Conservation (phyloP, 495 filamentous ascomycete genomes). For the Oleoguttula mirabilis region DNA sequence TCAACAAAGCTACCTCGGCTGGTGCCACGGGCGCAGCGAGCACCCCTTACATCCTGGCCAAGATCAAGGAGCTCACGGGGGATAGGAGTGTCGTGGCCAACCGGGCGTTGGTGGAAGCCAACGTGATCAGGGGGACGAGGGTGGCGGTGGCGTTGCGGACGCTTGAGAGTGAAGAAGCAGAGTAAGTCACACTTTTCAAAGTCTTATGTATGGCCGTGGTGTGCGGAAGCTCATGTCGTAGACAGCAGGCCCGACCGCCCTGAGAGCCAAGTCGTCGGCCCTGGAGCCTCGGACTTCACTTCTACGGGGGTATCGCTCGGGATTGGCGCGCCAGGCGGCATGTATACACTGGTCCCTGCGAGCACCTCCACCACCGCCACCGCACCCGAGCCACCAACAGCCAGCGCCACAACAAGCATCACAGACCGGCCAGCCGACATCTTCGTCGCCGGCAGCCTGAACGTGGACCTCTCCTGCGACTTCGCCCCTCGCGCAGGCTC, state of each 20-base stretch:
- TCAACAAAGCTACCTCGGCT: slow-evolving; percentile 55
- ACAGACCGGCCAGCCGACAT: no score
- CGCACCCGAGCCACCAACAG: no score
- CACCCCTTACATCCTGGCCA: slow-evolving; percentile 74
- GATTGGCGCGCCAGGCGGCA: no score
- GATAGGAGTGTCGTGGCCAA: slow-evolving; percentile 66
- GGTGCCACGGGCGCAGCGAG: slow-evolving; percentile 65
- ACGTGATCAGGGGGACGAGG: slow-evolving; percentile 66
- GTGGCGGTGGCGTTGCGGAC: slow-evolving; percentile 66
- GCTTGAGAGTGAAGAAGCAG: slow-evolving; percentile 31
- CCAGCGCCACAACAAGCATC: no score
- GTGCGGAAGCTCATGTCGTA: slow-evolving; percentile 4
- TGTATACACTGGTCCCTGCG: no score
- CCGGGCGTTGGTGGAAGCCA: slow-evolving; percentile 61
- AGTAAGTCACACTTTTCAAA: slow-evolving; percentile 9
- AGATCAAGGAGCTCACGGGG: slow-evolving; percentile 68
- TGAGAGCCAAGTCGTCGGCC: slow-evolving; percentile 3
- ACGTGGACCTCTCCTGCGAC: slow-evolving; percentile 79
- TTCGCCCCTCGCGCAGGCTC: slow-evolving; percentile 39
- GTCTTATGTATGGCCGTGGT: no score
- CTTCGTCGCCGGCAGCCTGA: slow-evolving; percentile 81
- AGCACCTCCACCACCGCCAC: no score
- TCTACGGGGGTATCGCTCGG: no score
- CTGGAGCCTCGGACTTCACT: no score
- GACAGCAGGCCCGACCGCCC: slow-evolving; percentile 2